Conservation (phyloP, 2,329 filamentous ascomycete species). For the Boeremia lycopersici region DNA sequence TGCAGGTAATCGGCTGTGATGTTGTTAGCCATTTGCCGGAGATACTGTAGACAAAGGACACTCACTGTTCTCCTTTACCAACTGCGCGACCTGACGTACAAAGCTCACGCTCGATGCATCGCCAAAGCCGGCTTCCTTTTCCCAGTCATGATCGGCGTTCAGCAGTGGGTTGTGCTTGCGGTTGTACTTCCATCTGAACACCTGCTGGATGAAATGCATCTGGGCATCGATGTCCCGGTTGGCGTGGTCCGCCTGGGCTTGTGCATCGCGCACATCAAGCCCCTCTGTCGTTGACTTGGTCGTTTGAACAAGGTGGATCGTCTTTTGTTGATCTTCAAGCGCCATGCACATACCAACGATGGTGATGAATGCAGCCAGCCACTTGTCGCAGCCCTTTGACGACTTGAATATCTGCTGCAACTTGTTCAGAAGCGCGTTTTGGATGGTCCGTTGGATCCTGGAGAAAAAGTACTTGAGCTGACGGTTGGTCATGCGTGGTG, state of each 20-base stretch:
- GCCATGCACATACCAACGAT: constrained; percentile 56
- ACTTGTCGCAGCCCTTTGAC: constrained; percentile 51
- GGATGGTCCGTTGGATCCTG: constrained; percentile 50
- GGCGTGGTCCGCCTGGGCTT: constrained; percentile 46
- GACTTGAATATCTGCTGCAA: constrained; percentile 55
- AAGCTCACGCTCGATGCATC: constrained; percentile 46
- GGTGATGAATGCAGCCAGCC: constrained; percentile 54
- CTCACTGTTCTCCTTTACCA: constrained; percentile 53
- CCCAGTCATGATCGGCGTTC: constrained; percentile 47
- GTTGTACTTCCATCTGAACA: constrained; percentile 57
- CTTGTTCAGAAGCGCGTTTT: constrained; percentile 52
- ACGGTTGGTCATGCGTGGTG: constrained; percentile 55
- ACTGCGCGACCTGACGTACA: constrained; percentile 43
- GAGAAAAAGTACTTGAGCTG: constrained; percentile 59
- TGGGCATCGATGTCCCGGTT: constrained; percentile 53
- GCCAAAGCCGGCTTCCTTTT: constrained; percentile 44
- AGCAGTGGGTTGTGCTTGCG: constrained; percentile 50
- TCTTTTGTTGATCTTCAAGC: constrained; percentile 55
- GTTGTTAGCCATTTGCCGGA: constrained; percentile 15
- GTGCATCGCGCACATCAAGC: constrained; percentile 31
- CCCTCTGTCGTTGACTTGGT: constrained; percentile 44
- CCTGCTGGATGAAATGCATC: constrained; percentile 52
- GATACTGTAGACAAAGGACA: neutral
- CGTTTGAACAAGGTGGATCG: constrained; percentile 52
- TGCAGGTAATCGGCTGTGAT: constrained; percentile 47